Conservation (phyloP, 768 basidiomycete genomes). For the Mycena olivaceomarginata region DNA sequence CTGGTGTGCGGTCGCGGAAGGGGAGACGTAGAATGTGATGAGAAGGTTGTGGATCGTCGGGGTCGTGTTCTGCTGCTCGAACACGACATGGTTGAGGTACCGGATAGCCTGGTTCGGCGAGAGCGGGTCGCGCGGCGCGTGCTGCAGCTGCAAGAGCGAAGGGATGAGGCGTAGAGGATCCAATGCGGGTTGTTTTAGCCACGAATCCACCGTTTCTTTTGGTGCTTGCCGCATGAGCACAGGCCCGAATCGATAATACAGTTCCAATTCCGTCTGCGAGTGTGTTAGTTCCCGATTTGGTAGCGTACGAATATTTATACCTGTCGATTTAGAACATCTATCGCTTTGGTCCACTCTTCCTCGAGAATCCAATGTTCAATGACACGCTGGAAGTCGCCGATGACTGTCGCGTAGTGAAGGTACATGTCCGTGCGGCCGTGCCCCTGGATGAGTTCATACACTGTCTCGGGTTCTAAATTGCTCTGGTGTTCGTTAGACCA, state of each 20-base stretch:
- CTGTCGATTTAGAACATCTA: conserved; percentile 94
- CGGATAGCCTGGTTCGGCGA: conserved; percentile 92
- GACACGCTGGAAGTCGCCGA: conserved; percentile 90
- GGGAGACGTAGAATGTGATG: conserved; percentile 87
- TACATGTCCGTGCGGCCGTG: conserved; percentile 97
- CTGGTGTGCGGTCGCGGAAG: conserved; percentile 53
- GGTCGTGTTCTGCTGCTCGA: conserved; percentile 87
- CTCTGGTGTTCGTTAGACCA: conserved; percentile 64
- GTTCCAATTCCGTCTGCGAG: conserved; percentile 83
- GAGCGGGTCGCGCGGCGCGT: conserved; percentile 81
- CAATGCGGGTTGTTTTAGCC: conserved; percentile 88
- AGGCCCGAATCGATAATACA: conserved; percentile 95
- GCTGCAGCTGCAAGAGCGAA: conserved; percentile 89
- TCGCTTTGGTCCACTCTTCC: conserved; percentile 93
- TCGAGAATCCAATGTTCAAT: conserved; percentile 95
- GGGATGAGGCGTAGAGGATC: conserved; percentile 93
- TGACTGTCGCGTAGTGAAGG: conserved; percentile 88
- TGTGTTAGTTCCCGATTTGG: conserved; percentile 28
- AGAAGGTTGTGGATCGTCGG: conserved; percentile 96
- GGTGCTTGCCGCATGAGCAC: conserved; percentile 91
- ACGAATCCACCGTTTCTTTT: conserved; percentile 94
- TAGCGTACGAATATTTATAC: conserved; percentile 60
- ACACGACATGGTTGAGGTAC: conserved; percentile 91
- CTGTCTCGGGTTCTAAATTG: conserved; percentile 89
- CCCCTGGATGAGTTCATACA: conserved; percentile 94